These are phyloP conservation scores for Paecilomyces niveus DNA, from an alignment of 2,329 filamentous ascomycete genomes.

Conservation along the genomic window DNA sequence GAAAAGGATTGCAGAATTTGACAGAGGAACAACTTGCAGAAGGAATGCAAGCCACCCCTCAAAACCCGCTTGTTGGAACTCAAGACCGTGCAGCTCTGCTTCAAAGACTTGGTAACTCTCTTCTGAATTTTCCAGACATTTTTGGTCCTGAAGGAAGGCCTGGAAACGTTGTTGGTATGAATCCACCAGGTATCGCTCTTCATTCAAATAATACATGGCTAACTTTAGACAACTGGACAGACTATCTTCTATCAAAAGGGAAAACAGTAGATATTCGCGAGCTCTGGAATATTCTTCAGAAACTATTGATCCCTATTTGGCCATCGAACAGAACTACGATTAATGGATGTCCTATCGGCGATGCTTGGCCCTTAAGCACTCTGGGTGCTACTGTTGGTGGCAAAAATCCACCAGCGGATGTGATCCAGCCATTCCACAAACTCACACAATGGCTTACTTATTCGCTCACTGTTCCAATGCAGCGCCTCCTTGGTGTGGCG, in stretches of 20 bases:
- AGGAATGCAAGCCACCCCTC: constrained; percentile 39
- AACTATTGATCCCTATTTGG: constrained; percentile 43
- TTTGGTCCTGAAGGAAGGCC: constrained; percentile 41
- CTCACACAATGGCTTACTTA: constrained; percentile 56
- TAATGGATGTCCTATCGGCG: constrained; percentile 39
- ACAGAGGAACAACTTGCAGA: constrained; percentile 25
- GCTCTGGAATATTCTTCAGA: constrained; percentile 41
- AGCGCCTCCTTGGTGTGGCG: constrained; percentile 44
- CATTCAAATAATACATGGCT: neutral
- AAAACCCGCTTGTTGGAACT: constrained; percentile 43
- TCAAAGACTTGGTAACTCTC: constrained; percentile 36
- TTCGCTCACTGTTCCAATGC: constrained; percentile 61
- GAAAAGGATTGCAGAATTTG: constrained; percentile 28
- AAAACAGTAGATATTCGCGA: constrained; percentile 30
- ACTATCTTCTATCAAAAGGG: constrained; percentile 29
- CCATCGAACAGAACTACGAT: constrained; percentile 39
- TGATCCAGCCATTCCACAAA: constrained; percentile 52
- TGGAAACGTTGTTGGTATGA: constrained; percentile 43
- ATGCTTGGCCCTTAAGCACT: constrained; percentile 43
- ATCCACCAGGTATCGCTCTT: neutral
- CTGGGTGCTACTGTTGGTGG: constrained; percentile 9
- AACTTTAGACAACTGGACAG: constrained; percentile 17
- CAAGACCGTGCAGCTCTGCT: constrained; percentile 37
- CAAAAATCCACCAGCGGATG: constrained; percentile 5
- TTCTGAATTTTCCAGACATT: constrained; percentile 30